Conservation (phyloP, 441 rosid genomes). For the Pelargonium australe region DNA sequence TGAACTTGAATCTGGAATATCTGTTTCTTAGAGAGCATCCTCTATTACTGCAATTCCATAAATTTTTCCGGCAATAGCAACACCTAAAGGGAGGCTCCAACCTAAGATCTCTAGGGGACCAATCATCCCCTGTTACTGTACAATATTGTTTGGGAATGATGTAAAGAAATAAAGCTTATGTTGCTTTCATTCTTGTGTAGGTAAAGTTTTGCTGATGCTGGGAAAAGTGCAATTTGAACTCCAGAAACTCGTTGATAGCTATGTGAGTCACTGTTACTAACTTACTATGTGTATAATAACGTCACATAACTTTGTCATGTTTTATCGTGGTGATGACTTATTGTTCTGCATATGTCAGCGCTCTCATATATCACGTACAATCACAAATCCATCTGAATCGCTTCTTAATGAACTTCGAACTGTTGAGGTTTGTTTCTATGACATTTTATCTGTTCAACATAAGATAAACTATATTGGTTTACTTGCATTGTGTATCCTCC, state of each 20-base stretch:
- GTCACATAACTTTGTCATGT: constrained; percentile 12
- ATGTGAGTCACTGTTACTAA: constrained; percentile 40
- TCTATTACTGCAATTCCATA: too few relatives aligned
- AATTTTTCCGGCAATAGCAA: too few relatives aligned
- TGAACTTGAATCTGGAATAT: constrained; percentile 3
- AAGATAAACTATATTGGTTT: constrained; percentile 6
- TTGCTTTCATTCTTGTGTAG: constrained; percentile 32
- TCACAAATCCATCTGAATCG: constrained; percentile 66
- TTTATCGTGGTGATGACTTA: constrained; percentile 15
- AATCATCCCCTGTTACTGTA: background rate
- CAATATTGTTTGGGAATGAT: background rate
- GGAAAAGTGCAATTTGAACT: constrained; percentile 67
- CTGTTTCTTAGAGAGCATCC: background rate
- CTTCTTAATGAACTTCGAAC: constrained; percentile 75
- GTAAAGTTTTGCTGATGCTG: constrained; percentile 61
- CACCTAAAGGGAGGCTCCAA: too few relatives aligned
- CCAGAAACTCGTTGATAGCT: constrained; percentile 56
- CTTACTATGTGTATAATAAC: constrained; percentile 9
- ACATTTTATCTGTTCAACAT: constrained; percentile 1
- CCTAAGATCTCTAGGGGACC: too few relatives aligned
- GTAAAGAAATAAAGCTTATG: constrained; percentile 3
- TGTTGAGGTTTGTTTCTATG: constrained; percentile 54
- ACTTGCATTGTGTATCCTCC: constrained; percentile 7
- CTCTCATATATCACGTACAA: constrained; percentile 55
- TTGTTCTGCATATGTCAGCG: constrained; percentile 39